Conservation (phyloP, 305 asterid genomes). For the Ilex paraguariensis region DNA sequence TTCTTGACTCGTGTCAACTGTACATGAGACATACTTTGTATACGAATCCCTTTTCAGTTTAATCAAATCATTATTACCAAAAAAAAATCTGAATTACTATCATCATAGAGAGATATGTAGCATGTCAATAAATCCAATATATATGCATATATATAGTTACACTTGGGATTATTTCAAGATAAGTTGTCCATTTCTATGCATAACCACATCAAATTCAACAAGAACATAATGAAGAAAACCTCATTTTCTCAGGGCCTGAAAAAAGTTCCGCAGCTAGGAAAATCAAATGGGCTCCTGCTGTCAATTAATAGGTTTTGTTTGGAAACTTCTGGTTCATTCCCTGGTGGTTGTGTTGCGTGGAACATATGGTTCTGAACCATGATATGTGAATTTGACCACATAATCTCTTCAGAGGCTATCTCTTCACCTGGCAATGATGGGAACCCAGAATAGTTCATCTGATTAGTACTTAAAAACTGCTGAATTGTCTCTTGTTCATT, state of each 20-base stretch:
- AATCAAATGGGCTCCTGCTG: slow-evolving; percentile 25
- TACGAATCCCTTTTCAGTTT: no score
- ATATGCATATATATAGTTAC: no score
- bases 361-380: slow-evolving; percentile 16
- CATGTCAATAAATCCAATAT: no score
- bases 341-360: slow-evolving; percentile 8
- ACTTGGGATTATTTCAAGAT: no score
- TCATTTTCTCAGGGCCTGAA: slow-evolving; percentile 35
- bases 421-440: slow-evolving; percentile 48
- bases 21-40: no score
- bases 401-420: slow-evolving; percentile 14
- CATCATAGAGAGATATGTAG: no score
- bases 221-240: not conserved
- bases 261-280: slow-evolving; percentile 41
- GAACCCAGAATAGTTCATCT: slow-evolving; percentile 14
- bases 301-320: slow-evolving; percentile 16
- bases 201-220: not conserved
- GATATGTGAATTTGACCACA: slow-evolving; percentile 32
- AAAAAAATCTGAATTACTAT: no score
- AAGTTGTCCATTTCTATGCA: not conserved
- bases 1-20: no score
- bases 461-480: not conserved
- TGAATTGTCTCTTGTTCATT: not conserved
- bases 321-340: slow-evolving; percentile 9
- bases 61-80: no score